These are phyloP conservation scores for Metschnikowia hibisci DNA, from an alignment of 805 yeast species.

Conservation along the genomic window DNA sequence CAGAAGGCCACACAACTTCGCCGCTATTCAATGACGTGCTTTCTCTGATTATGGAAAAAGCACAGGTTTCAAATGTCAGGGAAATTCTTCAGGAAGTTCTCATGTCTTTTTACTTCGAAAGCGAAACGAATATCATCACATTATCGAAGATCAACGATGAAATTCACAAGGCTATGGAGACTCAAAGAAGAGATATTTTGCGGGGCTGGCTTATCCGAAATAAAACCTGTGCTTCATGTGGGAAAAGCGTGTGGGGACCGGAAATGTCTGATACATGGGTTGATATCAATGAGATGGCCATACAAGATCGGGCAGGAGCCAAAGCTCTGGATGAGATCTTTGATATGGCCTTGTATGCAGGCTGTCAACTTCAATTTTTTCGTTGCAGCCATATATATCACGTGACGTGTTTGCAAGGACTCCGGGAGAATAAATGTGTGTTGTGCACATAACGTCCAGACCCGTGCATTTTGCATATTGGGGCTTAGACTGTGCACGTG, in stretches of 20 bases:
- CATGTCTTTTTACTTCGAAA: conserved; percentile 61
- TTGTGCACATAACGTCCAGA: conserved; percentile 7
- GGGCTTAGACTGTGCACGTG: too few species aligned
- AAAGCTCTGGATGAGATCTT: conserved; percentile 3
- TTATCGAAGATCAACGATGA: conserved; percentile 54
- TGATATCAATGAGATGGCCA: conserved; percentile 40
- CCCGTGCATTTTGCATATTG: too few species aligned
- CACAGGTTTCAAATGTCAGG: conserved; percentile 54
- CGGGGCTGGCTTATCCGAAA: conserved; percentile 58
- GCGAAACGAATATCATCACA: conserved; percentile 48
- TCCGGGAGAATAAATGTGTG: conserved; percentile 24
- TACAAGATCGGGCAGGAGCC: conserved; percentile 46
- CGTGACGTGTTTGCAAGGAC: conserved; percentile 47
- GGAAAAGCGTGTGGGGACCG: conserved; percentile 67
- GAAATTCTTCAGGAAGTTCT: conserved; percentile 60
- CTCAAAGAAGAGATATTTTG: conserved; percentile 38
- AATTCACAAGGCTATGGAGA: conserved; percentile 44
- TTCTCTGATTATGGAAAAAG: conserved; percentile 14
- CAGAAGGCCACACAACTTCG: conserved; percentile 12
- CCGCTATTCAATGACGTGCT: conserved; percentile 11
- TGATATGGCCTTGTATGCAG: conserved; percentile 12
- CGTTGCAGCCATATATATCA: conserved; percentile 69
- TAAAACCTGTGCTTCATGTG: conserved; percentile 71
- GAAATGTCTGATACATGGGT: conserved; percentile 41
- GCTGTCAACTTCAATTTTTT: conserved; percentile 47